These are phyloP conservation scores for Russula sp. DNA, from an alignment of 768 basidiomycete species.

Conservation along the genomic window DNA sequence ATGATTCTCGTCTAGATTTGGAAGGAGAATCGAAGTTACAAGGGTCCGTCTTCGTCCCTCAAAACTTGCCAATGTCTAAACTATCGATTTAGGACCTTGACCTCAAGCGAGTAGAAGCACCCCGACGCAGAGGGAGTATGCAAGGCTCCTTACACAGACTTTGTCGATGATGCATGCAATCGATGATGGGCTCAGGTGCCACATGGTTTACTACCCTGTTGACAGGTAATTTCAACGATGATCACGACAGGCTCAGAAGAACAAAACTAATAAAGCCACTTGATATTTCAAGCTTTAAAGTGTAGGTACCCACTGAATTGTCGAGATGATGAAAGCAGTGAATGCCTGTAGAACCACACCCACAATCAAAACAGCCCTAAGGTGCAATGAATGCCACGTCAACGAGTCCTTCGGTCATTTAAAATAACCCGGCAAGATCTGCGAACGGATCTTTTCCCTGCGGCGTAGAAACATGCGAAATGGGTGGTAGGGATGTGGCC, in stretches of 20 bases:
- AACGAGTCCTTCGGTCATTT: constrained; percentile 8
- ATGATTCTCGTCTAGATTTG: constrained; percentile 4
- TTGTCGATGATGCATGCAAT: background rate
- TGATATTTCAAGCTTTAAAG: constrained; percentile 1
- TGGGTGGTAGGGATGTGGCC: constrained; percentile 10
- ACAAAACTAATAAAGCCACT: constrained; percentile 1
- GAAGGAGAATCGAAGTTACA: background rate
- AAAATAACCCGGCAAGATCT: constrained; percentile 74
- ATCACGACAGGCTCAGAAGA: background rate
- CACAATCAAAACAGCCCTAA: background rate
- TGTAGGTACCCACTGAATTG: background rate
- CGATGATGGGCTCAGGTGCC: background rate
- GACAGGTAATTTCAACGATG: background rate
- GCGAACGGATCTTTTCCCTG: constrained; percentile 78
- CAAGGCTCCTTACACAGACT: background rate
- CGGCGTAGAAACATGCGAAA: constrained; percentile 24
- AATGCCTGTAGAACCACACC: background rate
- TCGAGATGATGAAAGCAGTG: constrained; percentile 1
- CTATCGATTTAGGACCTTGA: background rate
- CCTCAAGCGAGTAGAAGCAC: background rate
- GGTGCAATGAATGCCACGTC: background rate
- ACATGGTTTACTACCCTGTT: background rate
- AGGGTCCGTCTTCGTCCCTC: background rate
- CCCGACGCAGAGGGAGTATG: background rate
- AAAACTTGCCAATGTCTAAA: background rate